phyloP scores from a whole-genome alignment of 768 basidiomycete genomes.

The Omphalotus guepiniiformis region DNA sequence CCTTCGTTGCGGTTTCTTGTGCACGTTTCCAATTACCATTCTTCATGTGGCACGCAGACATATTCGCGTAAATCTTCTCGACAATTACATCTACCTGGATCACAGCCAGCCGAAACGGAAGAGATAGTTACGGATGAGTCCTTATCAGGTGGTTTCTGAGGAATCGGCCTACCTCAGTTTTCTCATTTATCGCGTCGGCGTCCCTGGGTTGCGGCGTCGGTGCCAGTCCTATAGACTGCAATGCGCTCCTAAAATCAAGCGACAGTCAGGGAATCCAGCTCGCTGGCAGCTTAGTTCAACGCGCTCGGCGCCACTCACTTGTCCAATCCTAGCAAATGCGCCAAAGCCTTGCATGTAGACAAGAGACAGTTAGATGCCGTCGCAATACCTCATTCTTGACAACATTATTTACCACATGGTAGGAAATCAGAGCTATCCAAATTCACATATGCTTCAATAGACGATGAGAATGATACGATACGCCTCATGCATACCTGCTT shows the following conservation, averaged over 20 bases:
- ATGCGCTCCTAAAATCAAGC: conserved; percentile 41
- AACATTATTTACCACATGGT: conserved; percentile 58
- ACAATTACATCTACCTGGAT: conserved; percentile 65
- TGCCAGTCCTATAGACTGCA: conserved; percentile 47
- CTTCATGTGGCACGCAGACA: conserved; percentile 82
- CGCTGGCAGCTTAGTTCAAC: too few relatives aligned
- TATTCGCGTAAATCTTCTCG: conserved; percentile 82
- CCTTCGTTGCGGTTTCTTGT: conserved; percentile 80
- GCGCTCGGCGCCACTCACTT: too few relatives aligned
- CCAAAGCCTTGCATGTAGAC: conserved; percentile 57
- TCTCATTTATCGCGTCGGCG: conserved; percentile 42
- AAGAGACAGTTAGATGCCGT: conserved; percentile 12
- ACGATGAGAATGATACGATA: conserved; percentile 7
- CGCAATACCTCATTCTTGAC: not conserved
- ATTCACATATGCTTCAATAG: conserved; percentile 3
- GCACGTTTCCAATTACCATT: conserved; percentile 77
- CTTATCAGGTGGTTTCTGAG: not conserved
- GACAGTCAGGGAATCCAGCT: conserved; percentile 1
- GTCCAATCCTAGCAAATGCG: conserved; percentile 74
- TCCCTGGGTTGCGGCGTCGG: conserved; percentile 27
- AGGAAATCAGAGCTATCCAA: conserved; percentile 56
- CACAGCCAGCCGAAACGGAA: not conserved
- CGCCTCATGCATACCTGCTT: conserved; percentile 45
- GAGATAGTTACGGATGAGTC: not conserved
- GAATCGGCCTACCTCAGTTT: conserved; percentile 52